Evolutionary conservation across 2,329 filamentous ascomycete species (phyloP).

Genomic region (Podosphaera fusca): DNA sequence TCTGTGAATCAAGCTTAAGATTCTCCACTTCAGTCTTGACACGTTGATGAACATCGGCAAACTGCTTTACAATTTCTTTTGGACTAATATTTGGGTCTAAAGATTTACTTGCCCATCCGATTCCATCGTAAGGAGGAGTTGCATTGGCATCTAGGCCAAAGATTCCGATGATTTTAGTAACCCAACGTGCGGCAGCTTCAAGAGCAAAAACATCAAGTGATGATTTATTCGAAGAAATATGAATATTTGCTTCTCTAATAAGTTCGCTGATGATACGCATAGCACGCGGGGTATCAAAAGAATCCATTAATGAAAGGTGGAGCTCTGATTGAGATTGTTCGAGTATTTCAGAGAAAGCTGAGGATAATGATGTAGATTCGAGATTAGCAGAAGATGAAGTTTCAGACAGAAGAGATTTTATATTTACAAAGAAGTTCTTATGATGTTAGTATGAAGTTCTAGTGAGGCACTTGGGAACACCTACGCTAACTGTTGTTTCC

Average conservation of each 20-base stretch:
- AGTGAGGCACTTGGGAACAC: conserved; percentile 8
- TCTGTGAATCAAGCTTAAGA: conserved; percentile 25
- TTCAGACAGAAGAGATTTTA: conserved; percentile 29
- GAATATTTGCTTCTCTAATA: conserved; percentile 52
- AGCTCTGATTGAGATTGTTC: conserved; percentile 32
- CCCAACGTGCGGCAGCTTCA: conserved; percentile 44
- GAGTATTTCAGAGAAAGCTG: conserved; percentile 23
- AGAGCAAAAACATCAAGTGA: conserved; percentile 23
- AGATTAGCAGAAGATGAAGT: conserved; percentile 12
- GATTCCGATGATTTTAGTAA: conserved; percentile 64
- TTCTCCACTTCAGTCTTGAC: conserved; percentile 24
- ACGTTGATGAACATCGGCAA: conserved; percentile 21
- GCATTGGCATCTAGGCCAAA: conserved; percentile 54
- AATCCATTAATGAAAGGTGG: conserved; percentile 46
- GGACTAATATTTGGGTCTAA: conserved; percentile 20
- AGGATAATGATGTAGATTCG: conserved; percentile 7
- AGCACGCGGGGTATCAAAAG: conserved; percentile 63
- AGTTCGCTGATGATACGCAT: conserved; percentile 61
- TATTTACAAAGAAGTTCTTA: conserved; percentile 34
- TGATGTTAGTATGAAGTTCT: conserved; percentile 3
- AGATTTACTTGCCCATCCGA: conserved; percentile 28
- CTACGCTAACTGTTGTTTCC: conserved; percentile 53
- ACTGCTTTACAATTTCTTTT: conserved; percentile 24
- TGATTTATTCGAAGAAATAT: conserved; percentile 25
- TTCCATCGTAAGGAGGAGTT: conserved; percentile 28